Conservation (phyloP, 2,329 filamentous ascomycete species). For the Penicillium sp. region DNA sequence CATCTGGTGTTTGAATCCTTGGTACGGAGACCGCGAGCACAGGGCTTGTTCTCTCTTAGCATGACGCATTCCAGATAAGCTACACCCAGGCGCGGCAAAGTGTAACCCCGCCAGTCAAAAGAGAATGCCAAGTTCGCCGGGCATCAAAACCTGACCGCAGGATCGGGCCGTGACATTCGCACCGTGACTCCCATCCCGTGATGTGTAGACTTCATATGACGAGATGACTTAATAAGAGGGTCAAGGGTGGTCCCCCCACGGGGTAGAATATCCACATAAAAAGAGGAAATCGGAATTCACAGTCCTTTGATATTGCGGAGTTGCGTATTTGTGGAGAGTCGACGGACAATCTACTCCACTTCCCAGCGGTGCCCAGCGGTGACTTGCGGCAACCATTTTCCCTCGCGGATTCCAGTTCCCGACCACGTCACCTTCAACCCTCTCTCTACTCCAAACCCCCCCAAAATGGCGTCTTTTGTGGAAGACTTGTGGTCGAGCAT, state of each 20-base stretch:
- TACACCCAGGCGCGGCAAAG: background rate
- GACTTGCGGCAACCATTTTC: conserved; percentile 7
- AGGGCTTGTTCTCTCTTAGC: too few relatives aligned
- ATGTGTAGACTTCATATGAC: background rate
- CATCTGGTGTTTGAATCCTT: too few relatives aligned
- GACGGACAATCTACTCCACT: background rate
- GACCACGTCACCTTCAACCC: conserved; percentile 10
- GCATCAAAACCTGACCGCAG: background rate
- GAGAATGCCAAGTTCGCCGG: background rate
- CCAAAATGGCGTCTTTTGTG: conserved; percentile 55
- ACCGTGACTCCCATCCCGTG: background rate
- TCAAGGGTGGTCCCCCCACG: background rate
- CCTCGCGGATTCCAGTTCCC: conserved; percentile 26
- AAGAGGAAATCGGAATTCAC: background rate
- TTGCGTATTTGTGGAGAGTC: background rate
- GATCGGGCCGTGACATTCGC: background rate
- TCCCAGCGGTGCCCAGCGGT: background rate
- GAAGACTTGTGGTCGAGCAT: conserved; percentile 85
- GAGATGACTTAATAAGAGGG: background rate
- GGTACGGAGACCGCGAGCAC: too few relatives aligned
- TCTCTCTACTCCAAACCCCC: background rate
- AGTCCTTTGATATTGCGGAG: conserved; percentile 1
- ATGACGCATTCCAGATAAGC: background rate
- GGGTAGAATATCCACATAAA: background rate
- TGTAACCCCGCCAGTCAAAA: background rate